phyloP scores from a whole-genome alignment of 345 rosid species.

The Brassica incana region DNA sequence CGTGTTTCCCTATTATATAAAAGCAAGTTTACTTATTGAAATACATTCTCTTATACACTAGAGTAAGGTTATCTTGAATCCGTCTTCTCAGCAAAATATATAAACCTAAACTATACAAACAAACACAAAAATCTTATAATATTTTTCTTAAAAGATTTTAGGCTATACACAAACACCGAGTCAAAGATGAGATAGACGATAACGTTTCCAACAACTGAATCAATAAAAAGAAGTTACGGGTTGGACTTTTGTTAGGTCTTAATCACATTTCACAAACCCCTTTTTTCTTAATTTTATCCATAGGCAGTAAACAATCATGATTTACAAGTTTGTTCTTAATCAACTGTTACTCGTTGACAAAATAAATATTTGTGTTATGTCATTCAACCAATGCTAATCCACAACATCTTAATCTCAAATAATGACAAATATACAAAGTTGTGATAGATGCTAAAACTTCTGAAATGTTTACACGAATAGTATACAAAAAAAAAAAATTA shows the following conservation, averaged over 20 bases:
- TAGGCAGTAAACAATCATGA: neutral
- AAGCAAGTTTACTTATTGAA: neutral
- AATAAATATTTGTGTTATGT: neutral
- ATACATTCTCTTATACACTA: neutral
- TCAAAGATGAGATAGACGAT: conserved; percentile 25
- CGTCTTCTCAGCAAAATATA: neutral
- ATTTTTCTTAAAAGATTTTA: neutral
- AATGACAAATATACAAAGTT: neutral
- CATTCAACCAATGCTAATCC: neutral
- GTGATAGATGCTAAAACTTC: neutral
- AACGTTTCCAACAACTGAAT: conserved; percentile 24
- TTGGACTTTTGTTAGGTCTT: conserved; percentile 32
- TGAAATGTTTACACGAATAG: neutral
- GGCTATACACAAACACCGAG: conserved; percentile 15
- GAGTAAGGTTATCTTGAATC: conserved; percentile 18
- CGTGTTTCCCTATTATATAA: neutral
- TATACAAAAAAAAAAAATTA: neutral
- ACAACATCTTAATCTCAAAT: neutral
- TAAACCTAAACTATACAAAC: conserved; percentile 9
- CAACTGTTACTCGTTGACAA: neutral
- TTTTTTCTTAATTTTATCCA: neutral
- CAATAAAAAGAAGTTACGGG: neutral
- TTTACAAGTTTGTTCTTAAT: conserved; percentile 9
- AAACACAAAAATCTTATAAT: neutral
- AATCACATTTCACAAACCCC: conserved; percentile 3